phyloP scores from a whole-genome alignment of 2,329 filamentous ascomycete genomes.

The Aspergillus eucalypticola region DNA sequence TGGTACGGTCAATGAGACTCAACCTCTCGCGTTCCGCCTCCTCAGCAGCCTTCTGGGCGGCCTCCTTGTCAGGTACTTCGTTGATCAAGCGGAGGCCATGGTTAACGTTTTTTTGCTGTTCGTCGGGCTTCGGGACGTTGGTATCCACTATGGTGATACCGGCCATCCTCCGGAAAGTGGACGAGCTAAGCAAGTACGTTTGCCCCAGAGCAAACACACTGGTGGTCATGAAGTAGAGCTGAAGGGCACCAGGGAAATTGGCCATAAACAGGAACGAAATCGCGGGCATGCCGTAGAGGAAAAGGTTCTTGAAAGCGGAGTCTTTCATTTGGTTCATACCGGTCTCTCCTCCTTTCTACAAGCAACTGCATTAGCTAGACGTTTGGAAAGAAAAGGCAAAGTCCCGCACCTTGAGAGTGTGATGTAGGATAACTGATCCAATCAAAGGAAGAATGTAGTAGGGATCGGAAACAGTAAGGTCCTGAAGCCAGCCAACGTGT shows the following conservation, averaged over 20 bases:
- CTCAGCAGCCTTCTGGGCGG: constrained; percentile 16
- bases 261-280: constrained; percentile 57
- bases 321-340: constrained; percentile 36
- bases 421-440: constrained; percentile 59
- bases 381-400: constrained; percentile 11
- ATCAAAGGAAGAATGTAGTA: constrained; percentile 70
- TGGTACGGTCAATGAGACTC: constrained; percentile 38
- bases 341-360: constrained; percentile 41
- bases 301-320: constrained; percentile 31
- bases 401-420: constrained; percentile 58
- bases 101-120: constrained; percentile 8
- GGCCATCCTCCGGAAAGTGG: constrained; percentile 30
- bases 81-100: constrained; percentile 21
- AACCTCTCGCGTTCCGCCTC: constrained; percentile 13
- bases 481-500: constrained; percentile 73
- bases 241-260: constrained; percentile 58
- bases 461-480: constrained; percentile 76
- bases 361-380: constrained; percentile 3
- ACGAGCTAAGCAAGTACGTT: constrained; percentile 45
- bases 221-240: constrained; percentile 61
- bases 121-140: constrained; percentile 1
- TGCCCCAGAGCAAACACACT: constrained; percentile 46
- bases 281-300: constrained; percentile 52
- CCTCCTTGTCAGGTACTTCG: constrained; percentile 7
- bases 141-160: constrained; percentile 28